A percentile compares a stretch with the other conserved stretches of the same genome.
phyloP scores from a whole-genome alignment of 345 rosid genomes.

The Citrus hindsii region DNA sequence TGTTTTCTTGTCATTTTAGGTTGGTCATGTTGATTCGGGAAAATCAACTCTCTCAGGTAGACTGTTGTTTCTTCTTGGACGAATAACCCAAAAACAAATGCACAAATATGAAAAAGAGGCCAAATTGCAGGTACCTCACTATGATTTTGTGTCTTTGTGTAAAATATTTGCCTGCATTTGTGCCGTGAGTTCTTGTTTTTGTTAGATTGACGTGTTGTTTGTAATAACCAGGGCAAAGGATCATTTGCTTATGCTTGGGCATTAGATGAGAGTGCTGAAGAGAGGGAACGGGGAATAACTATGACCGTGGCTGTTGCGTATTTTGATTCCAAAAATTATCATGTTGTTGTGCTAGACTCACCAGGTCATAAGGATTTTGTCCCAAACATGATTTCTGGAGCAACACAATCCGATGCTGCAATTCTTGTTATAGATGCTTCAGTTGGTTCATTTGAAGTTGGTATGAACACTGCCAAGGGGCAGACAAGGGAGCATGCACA shows the following conservation, averaged over 20 bases:
- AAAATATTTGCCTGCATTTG: neutral
- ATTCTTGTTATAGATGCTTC: slow-evolving; percentile 93
- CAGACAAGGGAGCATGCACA: slow-evolving; percentile 92
- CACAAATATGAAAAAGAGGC: slow-evolving; percentile 95
- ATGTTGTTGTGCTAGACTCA: slow-evolving; percentile 90
- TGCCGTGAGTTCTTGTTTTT: slow-evolving; percentile 10
- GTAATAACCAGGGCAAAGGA: slow-evolving; percentile 73
- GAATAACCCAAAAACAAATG: slow-evolving; percentile 89
- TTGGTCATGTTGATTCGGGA: slow-evolving; percentile 99
- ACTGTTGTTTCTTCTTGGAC: slow-evolving; percentile 81
- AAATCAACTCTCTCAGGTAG: slow-evolving; percentile 99
- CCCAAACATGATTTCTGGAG: slow-evolving; percentile 98
- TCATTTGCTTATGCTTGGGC: slow-evolving; percentile 99
- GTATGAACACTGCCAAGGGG: slow-evolving; percentile 68
- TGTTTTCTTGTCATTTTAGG: slow-evolving; percentile 42
- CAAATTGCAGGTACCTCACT: slow-evolving; percentile 62
- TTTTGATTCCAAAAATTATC: slow-evolving; percentile 83
- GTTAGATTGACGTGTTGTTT: slow-evolving; percentile 23
- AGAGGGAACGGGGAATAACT: slow-evolving; percentile 96
- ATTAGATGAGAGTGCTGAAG: slow-evolving; percentile 96
- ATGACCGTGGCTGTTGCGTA: slow-evolving; percentile 99
- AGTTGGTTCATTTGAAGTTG: slow-evolving; percentile 86
- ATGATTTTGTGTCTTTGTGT: slow-evolving; percentile 2
- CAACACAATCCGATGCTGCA: slow-evolving; percentile 93
- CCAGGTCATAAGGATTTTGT: slow-evolving; percentile 99